Base-by-base conservation (phyloP, 805 yeast species). In the Candida oleophila region DNA sequence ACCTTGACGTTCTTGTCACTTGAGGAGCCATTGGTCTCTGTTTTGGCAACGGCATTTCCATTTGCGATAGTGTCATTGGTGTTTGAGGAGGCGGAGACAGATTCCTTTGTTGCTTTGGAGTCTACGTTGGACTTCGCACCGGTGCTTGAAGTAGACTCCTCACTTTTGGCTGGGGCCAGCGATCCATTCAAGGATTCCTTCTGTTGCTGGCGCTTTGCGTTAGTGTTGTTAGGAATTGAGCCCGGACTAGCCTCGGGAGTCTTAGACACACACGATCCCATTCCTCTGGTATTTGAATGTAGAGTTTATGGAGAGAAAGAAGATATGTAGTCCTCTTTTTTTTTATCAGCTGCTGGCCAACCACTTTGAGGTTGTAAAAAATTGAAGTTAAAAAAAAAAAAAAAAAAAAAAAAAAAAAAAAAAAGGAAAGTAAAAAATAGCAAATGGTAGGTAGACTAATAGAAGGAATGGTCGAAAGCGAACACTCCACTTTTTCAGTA, bases 1-100 rank as follows among this genome's bases (percentile, higher is more conserved):
- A 91, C 83, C 62, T 90, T 90, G 45, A 83, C 81, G 48, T 81
- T 87, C 50, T 76, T 61, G 21, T 54, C 61, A 32, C 21, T 42
- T 34, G 46, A 11, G 20, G 18, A 15, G 30, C 9, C 22, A 12
- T 12, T 40, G 35, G 32, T 22, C 5, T 5, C 4, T 19, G 15
- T n/a, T 4, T 25, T 28, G 43, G 22, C 32, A 14, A 9, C 32
- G 39, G 41, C 22, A 21, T 20, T 22, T 20, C 5, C 4, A 21
- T 16, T 18, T 8, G 34, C 14, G 5, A 16, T 32, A 25, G 30
- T 7, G 5, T 30, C 41, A 22, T 38, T 22, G 15, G 30, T 14
- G 19, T n/a, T 11, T 16, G 39, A 18, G n/a, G n/a, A n/a, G n/a
- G n/a, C n/a, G n/a, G n/a, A n/a, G n/a, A n/a, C n/a, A n/a, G n/a